Base-by-base conservation (phyloP, 805 yeast genomes). In the Teunomyces funiuensis region DNA sequence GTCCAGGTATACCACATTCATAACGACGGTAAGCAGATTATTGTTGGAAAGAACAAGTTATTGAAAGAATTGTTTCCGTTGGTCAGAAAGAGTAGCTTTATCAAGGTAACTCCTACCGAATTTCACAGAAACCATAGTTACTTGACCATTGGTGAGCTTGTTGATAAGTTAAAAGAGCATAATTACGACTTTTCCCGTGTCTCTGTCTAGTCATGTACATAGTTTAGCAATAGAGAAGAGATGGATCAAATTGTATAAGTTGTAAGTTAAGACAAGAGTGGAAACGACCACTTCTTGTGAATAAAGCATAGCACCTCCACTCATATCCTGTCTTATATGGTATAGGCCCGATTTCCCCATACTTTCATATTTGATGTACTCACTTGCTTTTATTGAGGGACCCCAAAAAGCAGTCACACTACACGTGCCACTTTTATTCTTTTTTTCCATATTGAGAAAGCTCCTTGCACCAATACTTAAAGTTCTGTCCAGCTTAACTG, bases 11-110 rank as follows among this genome's bases (percentile, higher is more conserved):
- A 69, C 57, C 79, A 71, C 58, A 61, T 75, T 18, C 79, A 77
- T 25, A 60, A 60, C 16, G 60, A 68, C 31, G 74, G 77, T 31
- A 60, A 52, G 50, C 69, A 76, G 41, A 58, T 88, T 39, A 69
- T 66, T 3, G 82, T 77, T 30, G 91, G 93, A 33, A 81, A 81
- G 62, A 76, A 85, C 58, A 77, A 72, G 54, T 67, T 88, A 37
- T 60, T 86, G 43, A 67, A 73, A 43, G 66, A 61, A 36, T 67
- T 85, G 50, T 83, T 69, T 56, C 77, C 80, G 8, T 65, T 66
- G 27, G 84, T 73, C 41, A 66, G 67, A 53, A 52, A 54, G 39
- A 72, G 70, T 46, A 62, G 60, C 45, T 77, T 76, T 44, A 73
- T 71, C 38, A 61, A 60, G 1, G 39, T 81, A 8, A 61, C 68